Conservation (phyloP, 371 early-diverging fungal species). For the Rhizomucor miehei region DNA sequence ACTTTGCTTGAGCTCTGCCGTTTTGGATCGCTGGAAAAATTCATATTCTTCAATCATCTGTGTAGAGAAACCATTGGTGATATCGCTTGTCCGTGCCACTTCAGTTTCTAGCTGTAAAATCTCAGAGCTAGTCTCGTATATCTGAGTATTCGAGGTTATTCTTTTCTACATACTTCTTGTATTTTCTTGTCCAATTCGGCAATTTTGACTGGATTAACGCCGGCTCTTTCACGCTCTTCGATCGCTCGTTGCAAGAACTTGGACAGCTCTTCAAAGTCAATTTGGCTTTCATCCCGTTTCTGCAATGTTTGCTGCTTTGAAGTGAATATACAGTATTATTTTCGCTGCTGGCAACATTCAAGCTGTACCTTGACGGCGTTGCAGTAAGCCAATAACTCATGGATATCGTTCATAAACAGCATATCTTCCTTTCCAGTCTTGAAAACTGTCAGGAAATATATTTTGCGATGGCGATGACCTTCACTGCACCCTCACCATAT, state of each 20-base stretch:
- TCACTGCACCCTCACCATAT: conserved; percentile 50
- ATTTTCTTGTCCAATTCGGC: conserved; percentile 4
- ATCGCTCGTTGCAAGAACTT: conserved; percentile 65
- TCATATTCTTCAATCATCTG: conserved; percentile 81
- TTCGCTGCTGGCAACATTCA: background rate
- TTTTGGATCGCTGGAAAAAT: conserved; percentile 73
- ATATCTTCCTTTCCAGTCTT: conserved; percentile 63
- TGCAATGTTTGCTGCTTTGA: conserved; percentile 64
- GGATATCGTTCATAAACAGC: conserved; percentile 74
- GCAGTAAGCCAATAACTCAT: conserved; percentile 87
- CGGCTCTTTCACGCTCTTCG: conserved; percentile 35
- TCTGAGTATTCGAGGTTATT: too few relatives aligned
- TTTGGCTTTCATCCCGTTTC: conserved; percentile 89
- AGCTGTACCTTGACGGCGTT: conserved; percentile 73
- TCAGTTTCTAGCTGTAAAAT: conserved; percentile 69
- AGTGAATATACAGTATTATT: background rate
- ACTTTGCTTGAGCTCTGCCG: conserved; percentile 75
- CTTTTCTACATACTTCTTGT: background rate
- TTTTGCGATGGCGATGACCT: background rate
- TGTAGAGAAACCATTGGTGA: conserved; percentile 69
- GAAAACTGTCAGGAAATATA: background rate
- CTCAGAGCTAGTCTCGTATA: background rate
- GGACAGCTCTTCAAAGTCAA: conserved; percentile 86
- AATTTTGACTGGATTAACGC: conserved; percentile 2
- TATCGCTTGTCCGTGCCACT: conserved; percentile 67